Conservation (phyloP, 2,329 filamentous ascomycete species). For the Botrytis deweyae region DNA sequence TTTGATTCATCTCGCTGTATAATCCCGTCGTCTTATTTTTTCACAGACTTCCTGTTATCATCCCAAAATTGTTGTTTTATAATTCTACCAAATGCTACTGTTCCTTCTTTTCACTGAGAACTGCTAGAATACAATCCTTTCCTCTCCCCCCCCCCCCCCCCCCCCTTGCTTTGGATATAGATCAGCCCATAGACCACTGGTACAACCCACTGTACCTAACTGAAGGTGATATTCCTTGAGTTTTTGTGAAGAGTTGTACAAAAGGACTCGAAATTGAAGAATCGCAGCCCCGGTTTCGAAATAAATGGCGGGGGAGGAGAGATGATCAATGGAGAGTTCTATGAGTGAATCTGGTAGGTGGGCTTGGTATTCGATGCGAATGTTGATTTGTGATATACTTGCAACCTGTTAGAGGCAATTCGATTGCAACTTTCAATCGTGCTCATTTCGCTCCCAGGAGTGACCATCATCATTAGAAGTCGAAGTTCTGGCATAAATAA, state of each 20-base stretch:
- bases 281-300: accelerated
- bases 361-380: neutral
- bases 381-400: neutral
- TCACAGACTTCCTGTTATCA: neutral
- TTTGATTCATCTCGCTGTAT: neutral
- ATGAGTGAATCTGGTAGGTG: neutral
- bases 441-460: neutral
- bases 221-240: neutral
- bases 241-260: neutral
- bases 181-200: neutral
- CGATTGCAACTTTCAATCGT: neutral
- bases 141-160: neutral
- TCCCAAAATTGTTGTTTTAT: neutral
- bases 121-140: neutral
- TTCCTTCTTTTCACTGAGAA: accelerated
- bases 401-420: neutral
- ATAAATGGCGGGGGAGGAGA: neutral
- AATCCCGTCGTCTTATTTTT: neutral
- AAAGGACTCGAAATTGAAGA: neutral
- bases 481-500: neutral
- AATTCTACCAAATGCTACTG: neutral
- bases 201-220: neutral
- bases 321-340: neutral
- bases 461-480: accelerated
- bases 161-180: neutral